Evolutionary conservation across 805 yeast species (phyloP), one percentile per base, ranked within the genome.

Genomic region (Candida sonorensis): DNA sequence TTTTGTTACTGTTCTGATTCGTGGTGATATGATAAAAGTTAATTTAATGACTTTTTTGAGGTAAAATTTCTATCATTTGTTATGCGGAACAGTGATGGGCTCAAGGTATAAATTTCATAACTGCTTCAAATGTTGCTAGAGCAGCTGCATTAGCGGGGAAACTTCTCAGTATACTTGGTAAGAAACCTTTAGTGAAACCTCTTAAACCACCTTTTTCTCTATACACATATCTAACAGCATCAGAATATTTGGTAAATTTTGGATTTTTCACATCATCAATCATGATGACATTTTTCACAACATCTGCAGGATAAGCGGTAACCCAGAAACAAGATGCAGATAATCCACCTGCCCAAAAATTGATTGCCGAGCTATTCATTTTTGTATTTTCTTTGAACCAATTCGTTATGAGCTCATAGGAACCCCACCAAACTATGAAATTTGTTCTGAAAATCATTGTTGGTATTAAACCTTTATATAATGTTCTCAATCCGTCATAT

Each of bases 81-180:
- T n/a, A n/a, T n/a, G n/a, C n/a, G n/a, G n/a, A n/a, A n/a, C n/a
- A n/a, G n/a, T n/a, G n/a, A n/a, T n/a, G n/a, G n/a, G n/a, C n/a
- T n/a, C n/a, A n/a, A n/a, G n/a, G n/a, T n/a, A n/a, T n/a, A n/a
- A 54, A 31, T 42, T 90, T 69, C 77, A 85, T 71, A n/a, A 77
- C 85, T 13, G 82, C 78, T 56, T 86, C 95, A 52, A 85, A 86
- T 1, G 92, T 85, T 5, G 90, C 94, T 37, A 86, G 62, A 0
- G 96, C 96, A 11, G 95, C 88, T 2, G 95, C 96, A 55, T 86
- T 86, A 1, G 95, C 94, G 2, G 96, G 96, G 69, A 86, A 86
- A 14, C 94, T 82, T 43, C 95, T 67, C 41, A 77, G 51, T 19
- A 85, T 79, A 5, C 84, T 74, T 6, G 95, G 94, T 6, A 73